Evolutionary conservation across 495 filamentous ascomycete species (phyloP).

Genomic region (Penicillium silybi): DNA sequence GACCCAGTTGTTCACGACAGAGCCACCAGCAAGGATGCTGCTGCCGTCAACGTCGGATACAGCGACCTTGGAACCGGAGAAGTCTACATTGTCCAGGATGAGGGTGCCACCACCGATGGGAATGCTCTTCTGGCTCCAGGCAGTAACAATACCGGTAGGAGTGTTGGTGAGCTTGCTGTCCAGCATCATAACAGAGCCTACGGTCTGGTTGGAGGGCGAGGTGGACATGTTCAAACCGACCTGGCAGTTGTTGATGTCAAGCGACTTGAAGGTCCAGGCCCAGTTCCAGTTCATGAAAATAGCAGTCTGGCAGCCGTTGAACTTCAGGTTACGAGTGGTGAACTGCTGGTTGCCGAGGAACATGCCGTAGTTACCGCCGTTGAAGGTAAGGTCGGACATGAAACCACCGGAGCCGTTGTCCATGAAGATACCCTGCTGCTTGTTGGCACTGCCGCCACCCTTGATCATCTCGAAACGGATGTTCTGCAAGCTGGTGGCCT

Average conservation of each 20-base stretch:
- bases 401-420: slow-evolving; percentile 91
- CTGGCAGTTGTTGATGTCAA: slow-evolving; percentile 75
- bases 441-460: slow-evolving; percentile 62
- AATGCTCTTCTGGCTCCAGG: slow-evolving; percentile 55
- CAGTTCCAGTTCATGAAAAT: slow-evolving; percentile 94
- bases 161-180: slow-evolving; percentile 77
- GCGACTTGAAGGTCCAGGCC: slow-evolving; percentile 81
- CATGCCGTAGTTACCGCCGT: slow-evolving; percentile 78
- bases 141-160: slow-evolving; percentile 68
- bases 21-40: slow-evolving; percentile 66
- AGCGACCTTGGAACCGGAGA: slow-evolving; percentile 53
- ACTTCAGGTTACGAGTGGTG: slow-evolving; percentile 84
- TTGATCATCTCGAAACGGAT: slow-evolving; percentile 84
- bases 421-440: slow-evolving; percentile 92
- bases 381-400: slow-evolving; percentile 83
- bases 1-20: slow-evolving; percentile 64
- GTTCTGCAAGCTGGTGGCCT: slow-evolving; percentile 90
- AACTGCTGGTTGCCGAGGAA: slow-evolving; percentile 95
- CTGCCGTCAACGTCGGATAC: slow-evolving; percentile 50
- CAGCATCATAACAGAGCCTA: slow-evolving; percentile 76
- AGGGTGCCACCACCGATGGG: slow-evolving; percentile 70
- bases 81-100: slow-evolving; percentile 83
- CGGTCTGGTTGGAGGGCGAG: slow-evolving; percentile 57
- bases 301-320: slow-evolving; percentile 85
- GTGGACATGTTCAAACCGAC: slow-evolving; percentile 81